Percentiles rank a stretch among this genome's conserved stretches.
phyloP scores from a whole-genome alignment of 176 grass and related monocot species.

The Rhynchospora tenuis region DNA sequence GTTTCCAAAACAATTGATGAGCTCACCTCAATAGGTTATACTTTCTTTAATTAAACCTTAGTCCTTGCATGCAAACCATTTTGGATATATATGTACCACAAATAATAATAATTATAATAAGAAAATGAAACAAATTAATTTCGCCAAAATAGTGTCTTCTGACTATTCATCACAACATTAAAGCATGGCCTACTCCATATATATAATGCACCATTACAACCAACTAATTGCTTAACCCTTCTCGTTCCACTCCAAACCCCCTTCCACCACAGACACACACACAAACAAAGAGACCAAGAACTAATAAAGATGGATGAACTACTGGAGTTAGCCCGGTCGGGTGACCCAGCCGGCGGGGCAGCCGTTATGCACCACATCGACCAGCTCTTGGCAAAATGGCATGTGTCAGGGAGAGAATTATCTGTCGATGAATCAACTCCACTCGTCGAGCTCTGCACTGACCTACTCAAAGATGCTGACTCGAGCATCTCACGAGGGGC shows the following conservation, averaged over 20 bases:
- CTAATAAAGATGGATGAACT: conserved; percentile 14
- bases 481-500: conserved; percentile 26
- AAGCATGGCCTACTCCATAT: neutral
- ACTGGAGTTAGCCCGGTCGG: neutral
- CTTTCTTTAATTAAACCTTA: neutral
- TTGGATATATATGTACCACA: too few relatives aligned
- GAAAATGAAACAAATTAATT: neutral
- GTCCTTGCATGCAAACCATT: neutral
- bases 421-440: conserved; percentile 10
- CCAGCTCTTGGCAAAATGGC: conserved; percentile 22
- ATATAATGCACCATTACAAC: neutral
- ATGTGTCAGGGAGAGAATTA: conserved; percentile 1
- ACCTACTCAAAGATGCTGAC: conserved; percentile 22
- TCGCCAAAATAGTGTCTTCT: neutral
- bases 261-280: neutral
- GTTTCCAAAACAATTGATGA: neutral
- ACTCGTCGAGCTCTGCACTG: conserved; percentile 36
- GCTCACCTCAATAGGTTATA: neutral
- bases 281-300: neutral
- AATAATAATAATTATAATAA: neutral
- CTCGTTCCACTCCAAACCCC: neutral
- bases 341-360: neutral
- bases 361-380: conserved; percentile 1
- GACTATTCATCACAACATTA: neutral
- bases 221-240: neutral